Conservation (phyloP, 208 protist genomes). For the Tritrichomonas foetus region DNA sequence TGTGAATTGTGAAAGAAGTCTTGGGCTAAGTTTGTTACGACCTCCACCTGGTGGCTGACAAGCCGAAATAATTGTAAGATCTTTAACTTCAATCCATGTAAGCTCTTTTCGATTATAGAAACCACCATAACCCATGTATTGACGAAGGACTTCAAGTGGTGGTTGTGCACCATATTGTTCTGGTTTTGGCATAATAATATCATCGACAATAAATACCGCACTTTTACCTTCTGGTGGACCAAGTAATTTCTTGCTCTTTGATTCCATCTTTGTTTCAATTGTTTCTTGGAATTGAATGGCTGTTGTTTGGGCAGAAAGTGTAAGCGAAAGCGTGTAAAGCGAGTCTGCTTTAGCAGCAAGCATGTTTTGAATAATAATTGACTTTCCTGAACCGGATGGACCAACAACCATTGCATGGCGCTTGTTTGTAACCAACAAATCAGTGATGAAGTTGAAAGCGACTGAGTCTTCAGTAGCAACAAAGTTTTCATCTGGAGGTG, state of each 20-base stretch:
- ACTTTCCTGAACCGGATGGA: slow-evolving; percentile 72
- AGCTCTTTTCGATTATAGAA: slow-evolving; percentile 86
- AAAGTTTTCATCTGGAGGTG: background rate
- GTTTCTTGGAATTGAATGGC: slow-evolving; percentile 83
- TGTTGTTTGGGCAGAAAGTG: slow-evolving; percentile 86
- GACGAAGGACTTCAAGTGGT: slow-evolving; percentile 81
- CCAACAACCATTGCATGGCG: slow-evolving; percentile 69
- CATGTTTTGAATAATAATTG: slow-evolving; percentile 60
- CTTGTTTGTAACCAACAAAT: background rate
- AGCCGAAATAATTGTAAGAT: slow-evolving; percentile 53
- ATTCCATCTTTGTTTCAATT: slow-evolving; percentile 88
- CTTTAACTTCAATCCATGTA: slow-evolving; percentile 61
- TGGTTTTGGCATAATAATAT: slow-evolving; percentile 84
- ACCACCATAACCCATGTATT: slow-evolving; percentile 72
- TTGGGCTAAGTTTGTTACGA: slow-evolving; percentile 48
- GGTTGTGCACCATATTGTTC: slow-evolving; percentile 85
- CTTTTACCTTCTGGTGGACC: slow-evolving; percentile 80
- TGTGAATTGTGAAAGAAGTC: slow-evolving; percentile 55
- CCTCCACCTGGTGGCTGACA: slow-evolving; percentile 61
- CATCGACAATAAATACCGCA: slow-evolving; percentile 81
- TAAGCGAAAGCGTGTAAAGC: slow-evolving; percentile 57
- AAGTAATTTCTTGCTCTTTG: slow-evolving; percentile 71
- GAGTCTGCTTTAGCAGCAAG: slow-evolving; percentile 34
- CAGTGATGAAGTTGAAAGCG: background rate
- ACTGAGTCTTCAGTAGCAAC: slow-evolving; percentile 27